phyloP scores from a whole-genome alignment of 768 basidiomycete genomes.

The Leccinum aurantiacum region DNA sequence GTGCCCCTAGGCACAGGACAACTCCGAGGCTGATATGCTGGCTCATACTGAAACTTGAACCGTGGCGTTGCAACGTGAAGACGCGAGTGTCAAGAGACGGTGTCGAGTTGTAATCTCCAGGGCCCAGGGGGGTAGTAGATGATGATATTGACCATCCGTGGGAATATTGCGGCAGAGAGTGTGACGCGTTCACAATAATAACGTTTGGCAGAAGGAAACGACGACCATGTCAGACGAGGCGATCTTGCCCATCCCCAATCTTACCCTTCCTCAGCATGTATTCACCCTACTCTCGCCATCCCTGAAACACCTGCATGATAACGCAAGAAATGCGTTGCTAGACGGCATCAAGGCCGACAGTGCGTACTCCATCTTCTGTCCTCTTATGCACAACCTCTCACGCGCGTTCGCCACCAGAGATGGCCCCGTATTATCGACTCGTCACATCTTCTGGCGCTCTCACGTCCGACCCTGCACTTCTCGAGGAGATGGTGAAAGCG shows the following conservation, averaged over 20 bases:
- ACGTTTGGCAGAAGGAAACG: not conserved
- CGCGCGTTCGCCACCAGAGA: slow-evolving; percentile 49
- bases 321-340: slow-evolving; percentile 63
- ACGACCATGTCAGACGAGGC: slow-evolving; percentile 76
- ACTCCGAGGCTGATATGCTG: not conserved
- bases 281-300: slow-evolving; percentile 68
- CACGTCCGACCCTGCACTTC: slow-evolving; percentile 38
- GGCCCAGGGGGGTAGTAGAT: not conserved
- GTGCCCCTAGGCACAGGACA: not conserved
- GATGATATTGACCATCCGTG: not conserved
- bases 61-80: not conserved
- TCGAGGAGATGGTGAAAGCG: slow-evolving; percentile 39
- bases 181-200: slow-evolving; percentile 19
- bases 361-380: slow-evolving; percentile 38
- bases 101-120: not conserved
- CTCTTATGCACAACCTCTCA: not conserved
- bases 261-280: slow-evolving; percentile 73
- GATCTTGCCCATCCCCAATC: slow-evolving; percentile 85
- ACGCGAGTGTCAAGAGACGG: not conserved
- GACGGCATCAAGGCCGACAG: slow-evolving; percentile 79
- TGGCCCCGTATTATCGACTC: slow-evolving; percentile 79
- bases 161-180: not conserved
- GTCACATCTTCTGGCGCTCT: slow-evolving; percentile 52
- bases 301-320: slow-evolving; percentile 62
- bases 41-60: no score